These are phyloP conservation scores for Chytriomyces hyalinus DNA, from an alignment of 192 early-diverging fungal species.

Conservation along the genomic window DNA sequence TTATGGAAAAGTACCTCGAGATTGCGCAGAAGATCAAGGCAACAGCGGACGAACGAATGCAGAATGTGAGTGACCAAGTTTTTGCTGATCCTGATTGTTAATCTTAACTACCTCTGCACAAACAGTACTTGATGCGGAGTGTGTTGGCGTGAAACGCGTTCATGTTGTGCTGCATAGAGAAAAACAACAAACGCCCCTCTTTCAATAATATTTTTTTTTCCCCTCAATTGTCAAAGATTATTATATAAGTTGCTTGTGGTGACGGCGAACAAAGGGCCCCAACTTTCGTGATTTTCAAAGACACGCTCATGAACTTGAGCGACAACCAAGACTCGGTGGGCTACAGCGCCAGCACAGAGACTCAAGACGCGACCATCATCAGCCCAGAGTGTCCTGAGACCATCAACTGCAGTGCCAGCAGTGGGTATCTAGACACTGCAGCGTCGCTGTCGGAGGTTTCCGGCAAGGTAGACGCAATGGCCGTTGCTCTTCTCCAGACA, in stretches of 20 bases:
- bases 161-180: background rate
- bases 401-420: too few relatives aligned
- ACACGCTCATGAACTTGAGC: background rate
- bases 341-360: background rate
- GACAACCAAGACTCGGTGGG: background rate
- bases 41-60: constrained; percentile 48
- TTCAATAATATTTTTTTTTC: background rate
- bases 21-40: constrained; percentile 46
- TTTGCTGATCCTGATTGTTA: background rate
- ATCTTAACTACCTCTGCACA: background rate
- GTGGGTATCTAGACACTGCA: background rate
- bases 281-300: too few relatives aligned
- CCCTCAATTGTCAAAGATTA: background rate
- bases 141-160: constrained; percentile 37
- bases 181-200: background rate
- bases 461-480: background rate
- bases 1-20: constrained; percentile 41
- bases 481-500: background rate
- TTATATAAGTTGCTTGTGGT: too few relatives aligned
- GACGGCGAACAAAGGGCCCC: too few relatives aligned
- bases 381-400: too few relatives aligned
- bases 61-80: constrained; percentile 14
- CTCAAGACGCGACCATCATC: background rate
- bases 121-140: constrained; percentile 49
- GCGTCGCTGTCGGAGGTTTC: background rate